These are phyloP conservation scores for Mycena maculata DNA, from an alignment of 768 basidiomycete genomes.

Conservation along the genomic window DNA sequence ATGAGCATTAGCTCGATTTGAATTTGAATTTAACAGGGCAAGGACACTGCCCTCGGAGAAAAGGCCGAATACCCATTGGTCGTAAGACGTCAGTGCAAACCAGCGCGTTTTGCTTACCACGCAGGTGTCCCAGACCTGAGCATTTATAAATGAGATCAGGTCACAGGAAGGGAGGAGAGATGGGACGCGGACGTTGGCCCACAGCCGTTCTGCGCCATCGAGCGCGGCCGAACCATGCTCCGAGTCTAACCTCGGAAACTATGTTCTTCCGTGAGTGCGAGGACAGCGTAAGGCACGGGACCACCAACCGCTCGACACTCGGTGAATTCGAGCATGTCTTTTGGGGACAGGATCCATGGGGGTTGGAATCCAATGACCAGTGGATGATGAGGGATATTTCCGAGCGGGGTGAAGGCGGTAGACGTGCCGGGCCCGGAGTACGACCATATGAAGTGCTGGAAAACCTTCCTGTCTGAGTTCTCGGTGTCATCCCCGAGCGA, in stretches of 20 bases:
- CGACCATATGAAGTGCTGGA: constrained; percentile 15
- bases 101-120: constrained; percentile 15
- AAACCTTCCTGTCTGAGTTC: constrained; percentile 13
- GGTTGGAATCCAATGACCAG: constrained; percentile 22
- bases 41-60: constrained; percentile 19
- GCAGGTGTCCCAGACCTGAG: constrained; percentile 22
- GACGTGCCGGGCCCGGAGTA: constrained; percentile 1
- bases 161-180: background rate
- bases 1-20: background rate
- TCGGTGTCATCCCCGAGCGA: constrained; percentile 3
- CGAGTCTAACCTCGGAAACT: constrained; percentile 1
- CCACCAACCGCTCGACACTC: background rate
- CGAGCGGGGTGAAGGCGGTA: constrained; percentile 8
- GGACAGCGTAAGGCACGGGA: background rate
- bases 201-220: constrained; percentile 6
- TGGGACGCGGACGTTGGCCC: constrained; percentile 2
- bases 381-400: background rate
- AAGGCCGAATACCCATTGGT: constrained; percentile 18
- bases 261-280: background rate
- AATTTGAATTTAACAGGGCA: background rate
- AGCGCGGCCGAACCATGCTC: background rate
- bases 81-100: constrained; percentile 20
- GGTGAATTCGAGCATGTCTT: constrained; percentile 18
- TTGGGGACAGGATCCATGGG: constrained; percentile 20
- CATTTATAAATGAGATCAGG: background rate